Base-by-base conservation (phyloP, 179 eudicot species). In the Corrigiola litoralis region DNA sequence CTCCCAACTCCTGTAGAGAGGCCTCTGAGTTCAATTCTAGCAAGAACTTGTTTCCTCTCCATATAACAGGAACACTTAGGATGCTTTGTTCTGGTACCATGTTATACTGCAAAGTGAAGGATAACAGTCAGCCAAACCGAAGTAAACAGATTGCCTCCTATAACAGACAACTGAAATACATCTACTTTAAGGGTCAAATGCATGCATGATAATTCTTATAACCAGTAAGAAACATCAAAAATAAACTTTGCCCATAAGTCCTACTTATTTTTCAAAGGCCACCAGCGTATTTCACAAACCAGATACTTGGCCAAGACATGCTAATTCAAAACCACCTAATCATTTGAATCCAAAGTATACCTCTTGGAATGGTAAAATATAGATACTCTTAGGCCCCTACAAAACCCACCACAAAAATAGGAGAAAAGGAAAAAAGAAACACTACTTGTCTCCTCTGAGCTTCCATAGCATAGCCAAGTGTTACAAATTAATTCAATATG, bases 21-120 rank as follows among this genome's bases (percentile, higher is more conserved):
- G 88, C 81, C 66, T 66, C 75, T 34, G 80, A 66, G 72, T 80
- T 76, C 70, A 85, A 74, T 71, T 77, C 80, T 58, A 85, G 32
- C 59, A 61, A 32, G 57, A 80, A 75, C 68, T 78, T 87, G 60
- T 75, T 83, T 55, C 86, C 92, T 78, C 95, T 84, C 98, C 96
- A 92, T 54, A 79, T 61, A 73, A 87, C 73, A 31, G 73, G 58
- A 59, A 80, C 74, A 61, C 59, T 66, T 18, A 59, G 32, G 37
- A 20, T 52, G 29, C 56, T 74, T 60, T 68, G 80, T 34, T 60
- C 73, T 44, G 62, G 79, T 72, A 80, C 79, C 96, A 88, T 88
- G 46, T 12, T 44, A 72, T 72, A 28, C 87, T 85, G 81, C 61
- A 71, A 64, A 24, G 18, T 41, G 38, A 20, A 14, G 16, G 29